Evolutionary conservation across 2,329 filamentous ascomycete species (phyloP).

Genomic region (Fusarium sublunatum): DNA sequence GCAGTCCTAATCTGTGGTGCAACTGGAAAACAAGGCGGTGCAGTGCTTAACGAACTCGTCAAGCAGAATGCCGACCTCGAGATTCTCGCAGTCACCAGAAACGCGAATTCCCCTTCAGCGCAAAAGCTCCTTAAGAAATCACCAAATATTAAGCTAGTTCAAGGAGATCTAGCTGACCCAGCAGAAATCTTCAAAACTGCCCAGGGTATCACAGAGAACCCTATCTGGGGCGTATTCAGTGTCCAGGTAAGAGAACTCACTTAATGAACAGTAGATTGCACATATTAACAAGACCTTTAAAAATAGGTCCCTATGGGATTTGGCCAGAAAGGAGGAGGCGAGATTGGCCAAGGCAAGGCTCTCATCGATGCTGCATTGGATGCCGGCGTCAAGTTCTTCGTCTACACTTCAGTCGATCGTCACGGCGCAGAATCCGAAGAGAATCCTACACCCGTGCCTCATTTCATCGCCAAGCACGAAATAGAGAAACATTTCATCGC

Average conservation of each 20-base stretch:
- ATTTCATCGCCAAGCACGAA: too few relatives aligned
- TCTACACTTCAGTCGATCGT: constrained; percentile 72
- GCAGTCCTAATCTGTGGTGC: constrained; percentile 52
- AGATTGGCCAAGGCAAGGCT: constrained; percentile 62
- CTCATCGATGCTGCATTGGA: constrained; percentile 67
- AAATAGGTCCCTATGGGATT: constrained; percentile 6
- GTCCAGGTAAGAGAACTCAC: too few relatives aligned
- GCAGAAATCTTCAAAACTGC: constrained; percentile 64
- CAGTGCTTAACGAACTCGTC: constrained; percentile 49
- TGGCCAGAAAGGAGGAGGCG: constrained; percentile 8
- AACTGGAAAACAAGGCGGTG: constrained; percentile 54
- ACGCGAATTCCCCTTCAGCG: constrained; percentile 62
- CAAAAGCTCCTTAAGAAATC: constrained; percentile 59
- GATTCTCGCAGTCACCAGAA: constrained; percentile 71
- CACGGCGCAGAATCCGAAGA: constrained; percentile 63
- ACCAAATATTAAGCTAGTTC: constrained; percentile 63
- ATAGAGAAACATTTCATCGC: too few relatives aligned
- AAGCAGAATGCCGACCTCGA: constrained; percentile 53
- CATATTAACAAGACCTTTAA: neutral
- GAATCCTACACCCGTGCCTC: constrained; percentile 66
- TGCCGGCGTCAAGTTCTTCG: constrained; percentile 66
- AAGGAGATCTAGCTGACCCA: constrained; percentile 67
- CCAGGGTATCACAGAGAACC: too few relatives aligned
- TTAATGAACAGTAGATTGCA: too few relatives aligned
- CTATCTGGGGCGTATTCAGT: too few relatives aligned